phyloP scores from a whole-genome alignment of 2,329 filamentous ascomycete genomes.

The Albophoma yamanashiensis region DNA sequence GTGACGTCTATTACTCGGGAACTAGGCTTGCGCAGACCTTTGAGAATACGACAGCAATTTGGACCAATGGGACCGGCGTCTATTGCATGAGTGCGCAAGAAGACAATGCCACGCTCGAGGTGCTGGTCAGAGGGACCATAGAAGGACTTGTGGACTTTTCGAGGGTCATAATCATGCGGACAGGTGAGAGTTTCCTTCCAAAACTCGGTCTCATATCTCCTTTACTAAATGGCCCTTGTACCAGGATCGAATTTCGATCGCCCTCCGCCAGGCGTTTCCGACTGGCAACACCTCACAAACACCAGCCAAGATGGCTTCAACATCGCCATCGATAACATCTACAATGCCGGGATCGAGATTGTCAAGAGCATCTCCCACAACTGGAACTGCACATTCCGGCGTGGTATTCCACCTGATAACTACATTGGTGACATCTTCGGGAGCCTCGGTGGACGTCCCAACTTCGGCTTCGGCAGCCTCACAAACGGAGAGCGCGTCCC shows the following conservation, averaged over 20 bases:
- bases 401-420: constrained; percentile 47
- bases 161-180: constrained; percentile 57
- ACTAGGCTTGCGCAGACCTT: constrained; percentile 50
- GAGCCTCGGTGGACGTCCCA: constrained; percentile 51
- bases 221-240: neutral
- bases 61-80: constrained; percentile 56
- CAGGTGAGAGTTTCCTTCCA: constrained; percentile 24
- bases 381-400: constrained; percentile 49
- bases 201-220: neutral
- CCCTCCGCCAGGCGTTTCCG: constrained; percentile 45
- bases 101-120: constrained; percentile 60
- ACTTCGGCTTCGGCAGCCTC: constrained; percentile 49
- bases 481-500: constrained; percentile 24
- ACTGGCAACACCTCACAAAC: constrained; percentile 48
- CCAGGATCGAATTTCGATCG: constrained; percentile 60
- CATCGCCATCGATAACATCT: constrained; percentile 56
- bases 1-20: constrained; percentile 63
- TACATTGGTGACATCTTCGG: constrained; percentile 66
- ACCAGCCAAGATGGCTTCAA: constrained; percentile 52
- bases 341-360: constrained; percentile 53
- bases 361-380: constrained; percentile 49
- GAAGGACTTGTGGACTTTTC: constrained; percentile 52
- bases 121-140: constrained; percentile 47
- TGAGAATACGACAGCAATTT: constrained; percentile 49
- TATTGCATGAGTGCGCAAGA: constrained; percentile 68